phyloP scores from a whole-genome alignment of 2,329 filamentous ascomycete genomes.

The Penicillium sp. region DNA sequence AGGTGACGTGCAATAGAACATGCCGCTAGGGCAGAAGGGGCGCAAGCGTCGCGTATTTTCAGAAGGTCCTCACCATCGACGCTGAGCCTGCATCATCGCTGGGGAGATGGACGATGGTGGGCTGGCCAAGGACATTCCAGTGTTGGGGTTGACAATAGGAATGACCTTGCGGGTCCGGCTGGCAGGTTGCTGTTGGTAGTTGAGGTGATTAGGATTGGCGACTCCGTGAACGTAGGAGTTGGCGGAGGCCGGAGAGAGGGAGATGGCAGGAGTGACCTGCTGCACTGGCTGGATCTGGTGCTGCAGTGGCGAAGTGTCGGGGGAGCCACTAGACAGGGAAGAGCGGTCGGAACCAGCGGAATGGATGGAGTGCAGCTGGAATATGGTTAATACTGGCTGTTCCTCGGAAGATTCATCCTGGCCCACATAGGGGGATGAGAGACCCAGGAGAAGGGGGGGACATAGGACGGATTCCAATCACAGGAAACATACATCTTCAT shows the following conservation, averaged over 20 bases:
- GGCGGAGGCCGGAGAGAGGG: conserved; percentile 64
- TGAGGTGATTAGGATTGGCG: conserved; percentile 67
- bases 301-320: conserved; percentile 86
- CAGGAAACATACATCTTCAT: conserved; percentile 71
- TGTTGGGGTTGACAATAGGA: conserved; percentile 94
- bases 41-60: conserved; percentile 19
- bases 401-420: not conserved
- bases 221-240: conserved; percentile 63
- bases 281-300: conserved; percentile 72
- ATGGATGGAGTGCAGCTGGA: conserved; percentile 83
- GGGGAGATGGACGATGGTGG: conserved; percentile 73
- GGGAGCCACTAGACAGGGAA: conserved; percentile 90
- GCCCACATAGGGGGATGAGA: conserved; percentile 2
- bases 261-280: conserved; percentile 69
- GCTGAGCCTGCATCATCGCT: conserved; percentile 58
- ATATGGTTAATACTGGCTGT: conserved; percentile 18
- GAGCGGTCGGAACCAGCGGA: conserved; percentile 88
- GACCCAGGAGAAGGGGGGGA: not conserved
- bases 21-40: conserved; percentile 31
- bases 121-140: conserved; percentile 82
- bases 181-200: conserved; percentile 88
- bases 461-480: not conserved
- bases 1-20: conserved; percentile 33
- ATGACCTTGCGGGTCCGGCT: conserved; percentile 92
- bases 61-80: conserved; percentile 40